phyloP scores from a whole-genome alignment of 148 eudicot species.

The Drosera capensis region DNA sequence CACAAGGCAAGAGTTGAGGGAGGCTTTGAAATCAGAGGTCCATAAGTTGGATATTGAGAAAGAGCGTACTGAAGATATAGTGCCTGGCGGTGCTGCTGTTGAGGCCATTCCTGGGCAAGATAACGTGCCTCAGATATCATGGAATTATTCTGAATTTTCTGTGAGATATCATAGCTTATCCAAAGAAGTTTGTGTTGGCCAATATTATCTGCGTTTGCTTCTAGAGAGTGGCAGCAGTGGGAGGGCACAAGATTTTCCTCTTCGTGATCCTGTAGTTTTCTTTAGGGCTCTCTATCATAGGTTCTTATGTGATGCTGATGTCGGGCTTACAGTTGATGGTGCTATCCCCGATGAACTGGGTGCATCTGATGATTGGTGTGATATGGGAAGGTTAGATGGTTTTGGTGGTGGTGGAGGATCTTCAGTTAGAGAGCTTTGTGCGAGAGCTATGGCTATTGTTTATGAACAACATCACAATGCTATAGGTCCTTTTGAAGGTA shows the following conservation, averaged over 20 bases:
- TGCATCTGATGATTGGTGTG: conserved; percentile 99
- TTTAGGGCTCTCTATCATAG: conserved; percentile 95
- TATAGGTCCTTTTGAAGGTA: conserved; percentile 88
- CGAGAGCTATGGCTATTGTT: conserved; percentile 97
- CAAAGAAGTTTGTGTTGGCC: conserved; percentile 99
- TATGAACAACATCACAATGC: conserved; percentile 77
- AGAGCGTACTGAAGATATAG: conserved; percentile 88
- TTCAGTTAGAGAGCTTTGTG: conserved; percentile 93
- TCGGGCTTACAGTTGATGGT: conserved; percentile 89
- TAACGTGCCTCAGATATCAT: conserved; percentile 69
- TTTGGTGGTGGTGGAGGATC: conserved; percentile 98
- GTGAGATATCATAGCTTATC: conserved; percentile 84
- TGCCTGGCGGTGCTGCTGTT: conserved; percentile 43
- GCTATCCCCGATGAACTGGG: conserved; percentile 96
- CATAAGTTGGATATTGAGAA: conserved; percentile 90
- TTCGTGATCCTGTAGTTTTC: conserved; percentile 92
- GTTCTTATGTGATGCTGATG: conserved; percentile 91
- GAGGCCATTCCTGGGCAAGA: conserved; percentile 42
- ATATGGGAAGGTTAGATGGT: conserved; percentile 97
- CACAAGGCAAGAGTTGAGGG: conserved; percentile 84
- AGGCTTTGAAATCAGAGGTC: conserved; percentile 87
- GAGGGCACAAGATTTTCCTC: conserved; percentile 84
- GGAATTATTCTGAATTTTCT: conserved; percentile 90
- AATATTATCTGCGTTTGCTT: conserved; percentile 86
- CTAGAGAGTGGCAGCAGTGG: conserved; percentile 80